Conservation (phyloP, 2,329 filamentous ascomycete species). For the Fusarium buharicum region DNA sequence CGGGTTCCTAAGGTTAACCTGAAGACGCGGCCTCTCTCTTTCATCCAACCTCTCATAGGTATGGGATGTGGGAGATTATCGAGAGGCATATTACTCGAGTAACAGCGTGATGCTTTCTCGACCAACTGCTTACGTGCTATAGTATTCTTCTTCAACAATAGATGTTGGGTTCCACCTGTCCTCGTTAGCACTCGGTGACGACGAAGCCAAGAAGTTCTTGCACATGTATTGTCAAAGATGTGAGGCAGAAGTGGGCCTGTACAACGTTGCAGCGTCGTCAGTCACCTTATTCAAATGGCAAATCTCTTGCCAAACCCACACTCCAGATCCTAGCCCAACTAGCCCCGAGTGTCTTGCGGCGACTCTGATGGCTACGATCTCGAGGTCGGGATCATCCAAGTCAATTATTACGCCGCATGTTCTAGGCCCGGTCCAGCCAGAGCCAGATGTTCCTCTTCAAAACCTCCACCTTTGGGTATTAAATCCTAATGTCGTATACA, state of each 20-base stretch:
- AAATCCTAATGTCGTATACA: conserved; percentile 64
- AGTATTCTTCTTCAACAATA: conserved; percentile 53
- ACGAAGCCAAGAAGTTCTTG: conserved; percentile 47
- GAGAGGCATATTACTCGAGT: conserved; percentile 55
- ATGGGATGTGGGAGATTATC: conserved; percentile 61
- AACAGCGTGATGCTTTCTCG: conserved; percentile 18
- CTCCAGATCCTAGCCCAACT: conserved; percentile 48
- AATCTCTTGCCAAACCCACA: conserved; percentile 54
- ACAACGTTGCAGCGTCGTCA: conserved; percentile 57
- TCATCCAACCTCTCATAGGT: conserved; percentile 60
- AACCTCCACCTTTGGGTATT: conserved; percentile 65
- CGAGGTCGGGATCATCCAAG: conserved; percentile 68
- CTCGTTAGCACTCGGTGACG: conserved; percentile 44
- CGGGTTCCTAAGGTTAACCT: conserved; percentile 53
- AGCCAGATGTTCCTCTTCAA: conserved; percentile 11
- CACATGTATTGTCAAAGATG: conserved; percentile 60
- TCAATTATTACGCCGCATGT: conserved; percentile 59
- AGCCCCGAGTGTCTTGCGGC: conserved; percentile 64
- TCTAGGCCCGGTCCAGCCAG: conserved; percentile 15
- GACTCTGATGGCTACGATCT: conserved; percentile 63
- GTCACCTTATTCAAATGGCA: conserved; percentile 69
- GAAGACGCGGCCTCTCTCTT: conserved; percentile 53
- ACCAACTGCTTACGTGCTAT: conserved; percentile 41
- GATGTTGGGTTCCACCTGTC: conserved; percentile 48
- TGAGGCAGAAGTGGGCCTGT: conserved; percentile 58